phyloP scores from a whole-genome alignment of 441 rosid species.

The Adansonia madagascariensis region DNA sequence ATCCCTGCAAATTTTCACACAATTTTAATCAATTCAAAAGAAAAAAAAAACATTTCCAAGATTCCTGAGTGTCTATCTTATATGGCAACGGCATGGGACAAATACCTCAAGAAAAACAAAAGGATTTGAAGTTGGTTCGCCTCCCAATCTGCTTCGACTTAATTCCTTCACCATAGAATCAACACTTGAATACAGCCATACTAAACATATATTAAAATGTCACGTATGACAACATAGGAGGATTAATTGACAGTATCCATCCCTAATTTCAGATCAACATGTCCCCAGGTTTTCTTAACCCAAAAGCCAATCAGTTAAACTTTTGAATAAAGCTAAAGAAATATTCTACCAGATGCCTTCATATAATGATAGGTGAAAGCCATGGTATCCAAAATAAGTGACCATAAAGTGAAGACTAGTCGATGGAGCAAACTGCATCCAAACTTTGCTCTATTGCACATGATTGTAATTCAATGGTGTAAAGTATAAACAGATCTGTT shows the following conservation, averaged over 20 bases:
- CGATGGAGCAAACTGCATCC: slow-evolving; percentile 2
- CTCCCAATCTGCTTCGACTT: slow-evolving; percentile 54
- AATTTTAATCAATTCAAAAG: neutral
- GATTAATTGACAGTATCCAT: neutral
- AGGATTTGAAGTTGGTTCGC: slow-evolving; percentile 44
- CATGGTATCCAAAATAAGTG: neutral
- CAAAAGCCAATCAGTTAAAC: neutral
- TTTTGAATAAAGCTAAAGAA: neutral
- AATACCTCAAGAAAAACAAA: slow-evolving; percentile 55
- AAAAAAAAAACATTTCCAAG: neutral
- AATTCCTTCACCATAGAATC: slow-evolving; percentile 52
- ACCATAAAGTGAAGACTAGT: neutral
- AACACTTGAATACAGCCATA: neutral
- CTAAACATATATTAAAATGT: neutral
- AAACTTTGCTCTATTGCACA: neutral
- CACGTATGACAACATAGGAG: neutral
- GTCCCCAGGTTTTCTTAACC: neutral
- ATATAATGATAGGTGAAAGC: neutral
- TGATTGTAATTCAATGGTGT: neutral
- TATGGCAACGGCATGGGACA: neutral
- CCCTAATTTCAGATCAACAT: neutral
- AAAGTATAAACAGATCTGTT: neutral
- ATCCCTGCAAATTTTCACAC: slow-evolving; percentile 47
- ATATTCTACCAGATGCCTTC: neutral
- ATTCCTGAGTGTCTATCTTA: neutral